Evolutionary conservation across 495 filamentous ascomycete species (phyloP).

Genomic region (Penicillium bovifimosum): DNA sequence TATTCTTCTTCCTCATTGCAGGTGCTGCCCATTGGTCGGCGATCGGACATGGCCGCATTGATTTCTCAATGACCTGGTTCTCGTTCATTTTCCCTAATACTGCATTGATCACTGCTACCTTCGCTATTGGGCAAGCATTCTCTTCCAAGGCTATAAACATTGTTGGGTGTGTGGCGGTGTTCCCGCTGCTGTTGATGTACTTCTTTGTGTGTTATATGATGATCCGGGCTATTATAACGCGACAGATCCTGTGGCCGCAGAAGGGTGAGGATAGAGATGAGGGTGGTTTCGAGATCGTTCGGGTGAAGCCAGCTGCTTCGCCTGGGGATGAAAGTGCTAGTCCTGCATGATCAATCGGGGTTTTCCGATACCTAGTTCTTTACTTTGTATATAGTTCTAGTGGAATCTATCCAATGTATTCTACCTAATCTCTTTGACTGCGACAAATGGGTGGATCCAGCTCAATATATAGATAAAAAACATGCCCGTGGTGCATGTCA

Average conservation of each 20-base stretch:
- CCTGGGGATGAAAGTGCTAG: background rate
- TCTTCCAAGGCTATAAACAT: conserved; percentile 56
- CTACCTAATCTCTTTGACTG: too few species aligned
- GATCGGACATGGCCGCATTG: conserved; percentile 54
- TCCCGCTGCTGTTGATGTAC: conserved; percentile 62
- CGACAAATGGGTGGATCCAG: too few species aligned
- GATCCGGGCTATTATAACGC: conserved; percentile 58
- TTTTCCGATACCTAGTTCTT: too few species aligned
- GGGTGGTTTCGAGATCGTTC: conserved; percentile 49
- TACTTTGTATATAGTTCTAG: too few species aligned
- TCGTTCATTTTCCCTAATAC: conserved; percentile 87
- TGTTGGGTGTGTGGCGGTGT: conserved; percentile 60
- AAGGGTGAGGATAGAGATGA: conserved; percentile 61
- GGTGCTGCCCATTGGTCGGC: conserved; percentile 73
- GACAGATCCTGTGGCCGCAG: conserved; percentile 67
- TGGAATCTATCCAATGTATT: too few species aligned
- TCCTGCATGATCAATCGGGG: background rate
- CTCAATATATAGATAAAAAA: too few species aligned
- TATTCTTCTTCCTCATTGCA: conserved; percentile 82
- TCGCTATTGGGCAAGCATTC: conserved; percentile 63
- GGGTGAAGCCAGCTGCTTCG: conserved; percentile 21
- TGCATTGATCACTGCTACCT: conserved; percentile 66
- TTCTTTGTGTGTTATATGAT: conserved; percentile 63
- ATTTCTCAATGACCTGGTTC: conserved; percentile 85
- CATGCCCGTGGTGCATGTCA: too few species aligned